Base-by-base conservation (phyloP, 768 basidiomycete genomes). In the Cystobasidiopsis lactophilus region DNA sequence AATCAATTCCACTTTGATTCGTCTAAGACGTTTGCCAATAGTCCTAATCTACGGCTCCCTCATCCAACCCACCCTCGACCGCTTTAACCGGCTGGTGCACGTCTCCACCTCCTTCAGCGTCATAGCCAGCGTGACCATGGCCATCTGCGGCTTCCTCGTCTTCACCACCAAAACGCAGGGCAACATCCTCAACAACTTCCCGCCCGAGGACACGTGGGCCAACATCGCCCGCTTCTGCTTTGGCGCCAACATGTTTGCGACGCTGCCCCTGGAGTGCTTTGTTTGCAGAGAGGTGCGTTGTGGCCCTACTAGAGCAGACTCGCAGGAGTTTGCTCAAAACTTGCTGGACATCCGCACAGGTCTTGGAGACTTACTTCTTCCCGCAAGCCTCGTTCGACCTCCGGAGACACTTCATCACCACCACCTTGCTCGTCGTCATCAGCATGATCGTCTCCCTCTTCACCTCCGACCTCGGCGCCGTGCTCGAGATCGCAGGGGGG, bases 241-340 rank as follows among this genome's bases (percentile, higher is more conserved):
- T 27, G 63, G 63, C 2, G 40, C 55, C 19, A 66, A 66, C 67
- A 98, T 96, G 93, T 93, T 95, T 62, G 89, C 89, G 1, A 98
- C 93, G 0, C 75, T 95, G 21, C 93, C 93, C 0, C 71, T 98
- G 38, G 93, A 98, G 48, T 61, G 59, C 14, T 98, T 96, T 64
- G 93, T 98, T 24, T 98, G 93, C 63, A 75, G 93, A 69, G 93
- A 98, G 72, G 86, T 83, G 51, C n/a, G n/a, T n/a, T n/a, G n/a
- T n/a, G n/a, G n/a, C n/a, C n/a, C n/a, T n/a, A n/a, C n/a, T n/a
- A n/a, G n/a, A n/a, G n/a, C n/a, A n/a, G n/a, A n/a, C n/a, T n/a
- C n/a, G n/a, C n/a, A n/a, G n/a, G n/a, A 7, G 64, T 57, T 10
- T 21, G 18, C 2, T 14, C 3, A 19, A 18, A 40, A 7, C 33